These are phyloP conservation scores for Abelmoschus esculentus DNA, from an alignment of 345 rosid species.

Conservation along the genomic window DNA sequence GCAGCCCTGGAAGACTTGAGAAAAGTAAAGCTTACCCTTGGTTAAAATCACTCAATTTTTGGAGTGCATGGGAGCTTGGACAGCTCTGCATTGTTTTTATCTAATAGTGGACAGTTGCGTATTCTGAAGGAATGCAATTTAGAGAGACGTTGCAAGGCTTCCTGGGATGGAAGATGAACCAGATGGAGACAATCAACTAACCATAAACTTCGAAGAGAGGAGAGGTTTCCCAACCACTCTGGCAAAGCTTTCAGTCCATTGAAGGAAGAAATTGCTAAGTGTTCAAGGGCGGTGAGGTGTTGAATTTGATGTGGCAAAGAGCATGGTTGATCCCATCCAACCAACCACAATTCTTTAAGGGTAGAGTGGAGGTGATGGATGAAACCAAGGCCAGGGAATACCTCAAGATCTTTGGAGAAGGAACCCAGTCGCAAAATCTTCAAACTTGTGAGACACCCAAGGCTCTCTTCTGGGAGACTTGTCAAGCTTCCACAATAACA, in stretches of 20 bases:
- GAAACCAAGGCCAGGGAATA: conserved; percentile 1
- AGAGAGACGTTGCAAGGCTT: background rate
- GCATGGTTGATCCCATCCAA: background rate
- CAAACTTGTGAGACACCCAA: background rate
- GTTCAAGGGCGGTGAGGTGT: background rate
- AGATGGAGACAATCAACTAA: no score
- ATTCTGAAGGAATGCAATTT: background rate
- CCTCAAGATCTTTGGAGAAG: background rate
- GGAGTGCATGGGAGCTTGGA: background rate
- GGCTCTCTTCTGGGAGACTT: background rate
- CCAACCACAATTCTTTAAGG: background rate
- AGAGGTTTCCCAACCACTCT: conserved; percentile 2
- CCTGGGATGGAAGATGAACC: no score
- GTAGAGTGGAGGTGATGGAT: background rate
- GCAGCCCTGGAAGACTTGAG: no score
- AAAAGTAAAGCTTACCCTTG: no score
- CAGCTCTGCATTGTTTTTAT: background rate
- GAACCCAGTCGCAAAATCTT: background rate
- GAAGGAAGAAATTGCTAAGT: background rate
- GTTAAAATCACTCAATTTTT: no score
- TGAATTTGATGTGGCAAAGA: conserved; percentile 11
- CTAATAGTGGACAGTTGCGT: background rate
- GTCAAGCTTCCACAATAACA: background rate
- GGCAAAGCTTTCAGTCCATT: background rate
- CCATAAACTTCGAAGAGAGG: background rate